Percentiles rank a stretch among this genome's conserved stretches.
phyloP scores from a whole-genome alignment of 495 filamentous ascomycete species.

The Hypomontagnella monticulosa region DNA sequence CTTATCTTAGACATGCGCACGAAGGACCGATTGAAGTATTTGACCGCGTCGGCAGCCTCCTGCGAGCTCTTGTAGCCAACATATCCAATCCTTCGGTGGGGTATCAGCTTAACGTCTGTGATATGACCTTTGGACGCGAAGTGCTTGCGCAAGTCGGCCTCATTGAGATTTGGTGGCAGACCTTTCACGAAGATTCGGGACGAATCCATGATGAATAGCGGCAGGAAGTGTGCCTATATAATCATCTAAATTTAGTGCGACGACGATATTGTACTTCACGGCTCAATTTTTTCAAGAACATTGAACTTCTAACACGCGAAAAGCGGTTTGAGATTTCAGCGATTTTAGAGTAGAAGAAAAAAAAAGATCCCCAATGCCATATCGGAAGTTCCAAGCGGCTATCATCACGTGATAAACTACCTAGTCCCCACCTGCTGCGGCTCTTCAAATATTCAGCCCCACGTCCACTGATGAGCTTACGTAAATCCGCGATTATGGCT shows the following conservation, averaged over 20 bases:
- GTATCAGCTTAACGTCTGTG: constrained; percentile 91
- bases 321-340: background rate
- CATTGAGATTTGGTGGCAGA: constrained; percentile 46
- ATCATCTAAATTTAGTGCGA: background rate
- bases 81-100: constrained; percentile 91
- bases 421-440: constrained; percentile 32
- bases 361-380: constrained; percentile 29
- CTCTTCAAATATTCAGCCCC: constrained; percentile 41
- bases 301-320: background rate
- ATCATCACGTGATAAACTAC: constrained; percentile 34
- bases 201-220: constrained; percentile 61
- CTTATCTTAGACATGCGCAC: constrained; percentile 95
- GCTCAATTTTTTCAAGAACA: background rate
- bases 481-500: background rate
- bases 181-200: constrained; percentile 91
- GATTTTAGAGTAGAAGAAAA: constrained; percentile 25
- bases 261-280: background rate
- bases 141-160: constrained; percentile 81
- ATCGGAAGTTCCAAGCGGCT: constrained; percentile 17
- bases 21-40: constrained; percentile 94
- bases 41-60: constrained; percentile 81
- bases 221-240: background rate
- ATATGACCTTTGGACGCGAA: constrained; percentile 79
- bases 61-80: constrained; percentile 89
- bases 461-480: constrained; percentile 11